Evolutionary conservation across 306 rosid species (phyloP), one percentile per base, ranked within the genome.

Genomic region (Urtica urens): DNA sequence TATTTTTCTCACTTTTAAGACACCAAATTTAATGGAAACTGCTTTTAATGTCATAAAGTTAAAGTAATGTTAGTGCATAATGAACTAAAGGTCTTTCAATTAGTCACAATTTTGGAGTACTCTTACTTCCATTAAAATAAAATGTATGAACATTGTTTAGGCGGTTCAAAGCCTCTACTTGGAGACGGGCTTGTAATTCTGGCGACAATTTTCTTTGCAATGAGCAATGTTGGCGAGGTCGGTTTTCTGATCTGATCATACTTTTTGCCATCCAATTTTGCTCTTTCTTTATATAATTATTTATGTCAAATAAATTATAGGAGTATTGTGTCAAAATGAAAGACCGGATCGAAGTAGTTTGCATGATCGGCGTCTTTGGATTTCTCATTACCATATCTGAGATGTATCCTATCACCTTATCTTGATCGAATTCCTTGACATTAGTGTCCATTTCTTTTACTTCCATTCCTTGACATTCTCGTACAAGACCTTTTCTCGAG

Each of bases 191-290:
- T 83, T 21, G 88, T 79, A 33, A 58, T 83, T 37, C 69, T 53
- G 29, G 88, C 78, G 60, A 75, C 88, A 18, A 6, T 77, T 38
- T 80, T 79, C 65, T 83, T 49, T 37, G 88, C 72, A 38, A 34
- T 76, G 52, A 83, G 94, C 66, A 83, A 77, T 44, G 90, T 83
- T 50, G 76, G 83, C 8, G 88, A 74, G 83, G 90, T 80, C 59
- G 38, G 60, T 61, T 20, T n/a, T n/a, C n/a, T n/a, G n/a, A n/a
- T n/a, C n/a, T n/a, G 18, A 52, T 18, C n/a, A 37, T 22, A 28
- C 14, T 38, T 21, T 48, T 22, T 26, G 10, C 34, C 38, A 16
- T 49, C 21, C n/a, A n/a, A n/a, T 4, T 8, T 51, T 51, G 40
- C 14, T 34, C 10, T 9, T 17, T 28, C 19, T 26, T 20, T 11